These are phyloP conservation scores for Lagenidium giganteum DNA, from an alignment of 352 stramenopile genomes.

Conservation along the genomic window DNA sequence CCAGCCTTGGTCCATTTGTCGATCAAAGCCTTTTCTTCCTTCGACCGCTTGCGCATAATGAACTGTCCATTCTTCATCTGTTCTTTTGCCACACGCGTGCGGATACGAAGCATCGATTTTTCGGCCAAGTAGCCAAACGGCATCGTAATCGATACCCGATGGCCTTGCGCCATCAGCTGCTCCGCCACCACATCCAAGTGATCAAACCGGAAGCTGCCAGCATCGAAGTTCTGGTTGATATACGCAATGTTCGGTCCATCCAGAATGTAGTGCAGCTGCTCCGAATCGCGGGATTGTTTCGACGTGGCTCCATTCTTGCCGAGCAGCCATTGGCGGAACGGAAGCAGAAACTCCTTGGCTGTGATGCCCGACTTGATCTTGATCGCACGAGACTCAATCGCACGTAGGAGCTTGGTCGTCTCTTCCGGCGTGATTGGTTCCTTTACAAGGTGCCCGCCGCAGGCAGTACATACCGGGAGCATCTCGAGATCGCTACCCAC, in stretches of 20 bases:
- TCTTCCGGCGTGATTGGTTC: conserved; percentile 31
- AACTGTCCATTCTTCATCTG: conserved; percentile 48
- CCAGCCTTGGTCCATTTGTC: conserved; percentile 58
- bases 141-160: conserved; percentile 77
- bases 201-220: conserved; percentile 90
- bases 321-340: conserved; percentile 67
- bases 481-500: conserved; percentile 37
- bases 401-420: conserved; percentile 34
- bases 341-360: conserved; percentile 51
- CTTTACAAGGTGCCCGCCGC: conserved; percentile 38
- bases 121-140: conserved; percentile 58
- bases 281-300: conserved; percentile 1
- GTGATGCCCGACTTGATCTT: conserved; percentile 28
- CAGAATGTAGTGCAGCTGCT: conserved; percentile 86
- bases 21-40: conserved; percentile 55
- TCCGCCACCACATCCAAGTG: conserved; percentile 92
- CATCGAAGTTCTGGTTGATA: conserved; percentile 94
- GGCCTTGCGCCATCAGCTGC: conserved; percentile 76
- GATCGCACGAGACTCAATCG: conserved; percentile 52
- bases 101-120: conserved; percentile 54
- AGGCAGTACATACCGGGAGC: conserved; percentile 29
- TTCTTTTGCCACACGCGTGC: conserved; percentile 38
- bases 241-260: conserved; percentile 98
- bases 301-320: conserved; percentile 26
- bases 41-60: conserved; percentile 36